Evolutionary conservation across 176 grass and related monocot genomes (phyloP).

Genomic region (Carex scoparia): DNA sequence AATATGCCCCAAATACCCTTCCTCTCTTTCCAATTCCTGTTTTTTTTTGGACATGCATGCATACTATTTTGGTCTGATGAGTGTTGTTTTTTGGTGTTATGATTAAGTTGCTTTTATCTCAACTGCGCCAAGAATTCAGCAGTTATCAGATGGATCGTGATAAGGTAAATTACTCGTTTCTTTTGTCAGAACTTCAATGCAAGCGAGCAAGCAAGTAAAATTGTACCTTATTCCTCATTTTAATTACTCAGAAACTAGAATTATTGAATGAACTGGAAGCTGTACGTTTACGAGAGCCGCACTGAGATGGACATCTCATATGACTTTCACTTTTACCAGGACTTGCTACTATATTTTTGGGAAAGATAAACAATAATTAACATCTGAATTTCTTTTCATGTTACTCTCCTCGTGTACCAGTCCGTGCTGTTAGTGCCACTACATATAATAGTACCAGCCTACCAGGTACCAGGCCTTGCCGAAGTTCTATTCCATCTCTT

Average conservation of each 20-base stretch:
- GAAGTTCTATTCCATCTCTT: not conserved
- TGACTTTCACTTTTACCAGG: not conserved
- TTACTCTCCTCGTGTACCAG: not conserved
- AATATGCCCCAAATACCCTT: slow-evolving; percentile 20
- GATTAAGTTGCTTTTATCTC: not conserved
- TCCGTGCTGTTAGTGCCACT: not conserved
- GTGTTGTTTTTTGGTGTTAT: not conserved
- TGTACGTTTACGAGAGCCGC: not conserved
- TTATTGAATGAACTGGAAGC: not conserved
- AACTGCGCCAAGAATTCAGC: not conserved
- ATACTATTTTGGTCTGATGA: too few relatives aligned
- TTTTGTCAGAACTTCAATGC: too few relatives aligned
- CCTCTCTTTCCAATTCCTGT: not conserved
- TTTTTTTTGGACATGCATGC: not conserved
- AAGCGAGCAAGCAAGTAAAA: not conserved
- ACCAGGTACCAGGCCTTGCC: not conserved
- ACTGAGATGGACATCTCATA: not conserved
- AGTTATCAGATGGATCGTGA: not conserved
- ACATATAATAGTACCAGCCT: not conserved
- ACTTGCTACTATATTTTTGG: not conserved
- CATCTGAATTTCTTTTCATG: not conserved
- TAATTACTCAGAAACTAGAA: not conserved
- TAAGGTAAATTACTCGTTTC: too few relatives aligned
- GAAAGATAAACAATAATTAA: not conserved
- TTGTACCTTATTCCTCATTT: not conserved